A percentile compares a stretch with the other conserved stretches of the same genome.
Conservation (phyloP, 1,284 basidiomycete species). For the Fomes fomentarius region DNA sequence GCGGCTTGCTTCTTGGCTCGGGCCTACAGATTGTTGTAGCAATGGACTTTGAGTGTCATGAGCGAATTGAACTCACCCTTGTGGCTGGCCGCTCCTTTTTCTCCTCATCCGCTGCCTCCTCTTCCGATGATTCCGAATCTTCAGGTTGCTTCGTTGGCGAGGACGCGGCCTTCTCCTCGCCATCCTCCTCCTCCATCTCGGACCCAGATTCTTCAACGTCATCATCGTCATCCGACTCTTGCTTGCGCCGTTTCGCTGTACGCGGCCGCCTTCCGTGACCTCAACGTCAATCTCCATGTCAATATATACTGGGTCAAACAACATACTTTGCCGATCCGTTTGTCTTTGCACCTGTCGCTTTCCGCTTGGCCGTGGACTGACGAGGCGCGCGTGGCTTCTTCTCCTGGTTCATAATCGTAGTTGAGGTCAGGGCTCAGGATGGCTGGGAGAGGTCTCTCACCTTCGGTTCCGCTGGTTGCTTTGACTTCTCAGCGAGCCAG, state of each 20-base stretch:
- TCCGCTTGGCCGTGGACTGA: conserved; percentile 42
- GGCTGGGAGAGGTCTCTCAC: conserved; percentile 1
- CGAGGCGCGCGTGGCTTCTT: conserved; percentile 38
- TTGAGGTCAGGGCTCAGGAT: background rate
- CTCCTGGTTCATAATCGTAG: conserved; percentile 8
- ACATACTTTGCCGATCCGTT: conserved; percentile 47
- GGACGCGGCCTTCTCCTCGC: conserved; percentile 25
- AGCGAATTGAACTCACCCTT: conserved; percentile 36
- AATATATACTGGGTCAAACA: background rate
- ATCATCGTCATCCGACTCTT: conserved; percentile 37
- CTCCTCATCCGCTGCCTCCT: conserved; percentile 34
- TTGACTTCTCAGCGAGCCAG: conserved; percentile 53
- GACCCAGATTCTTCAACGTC: conserved; percentile 33
- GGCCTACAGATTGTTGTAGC: background rate
- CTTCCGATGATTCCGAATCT: conserved; percentile 31
- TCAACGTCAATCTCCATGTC: background rate
- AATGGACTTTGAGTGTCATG: background rate
- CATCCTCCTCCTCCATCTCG: conserved; percentile 33
- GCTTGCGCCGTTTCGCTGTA: conserved; percentile 37
- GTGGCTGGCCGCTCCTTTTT: conserved; percentile 44
- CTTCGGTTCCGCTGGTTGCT: conserved; percentile 28
- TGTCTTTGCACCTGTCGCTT: conserved; percentile 37
- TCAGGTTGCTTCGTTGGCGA: conserved; percentile 25
- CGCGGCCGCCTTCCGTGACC: conserved; percentile 31
- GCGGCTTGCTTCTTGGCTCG: conserved; percentile 24